These are phyloP conservation scores for Phytopythium boreale DNA, from an alignment of 352 stramenopile species.

Conservation along the genomic window DNA sequence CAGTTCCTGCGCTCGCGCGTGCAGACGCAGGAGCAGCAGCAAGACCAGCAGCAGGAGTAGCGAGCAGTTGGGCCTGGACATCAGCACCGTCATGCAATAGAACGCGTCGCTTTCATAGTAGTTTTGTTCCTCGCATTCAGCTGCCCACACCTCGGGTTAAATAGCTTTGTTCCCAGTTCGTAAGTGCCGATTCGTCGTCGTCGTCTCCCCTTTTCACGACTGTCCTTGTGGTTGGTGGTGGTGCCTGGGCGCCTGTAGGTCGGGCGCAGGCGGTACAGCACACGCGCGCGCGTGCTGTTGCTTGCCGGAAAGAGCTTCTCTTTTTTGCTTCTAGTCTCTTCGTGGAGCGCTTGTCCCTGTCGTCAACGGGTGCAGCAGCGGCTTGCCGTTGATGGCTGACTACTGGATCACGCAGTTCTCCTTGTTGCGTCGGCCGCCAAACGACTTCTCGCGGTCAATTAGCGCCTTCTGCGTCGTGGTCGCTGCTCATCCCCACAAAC, in stretches of 20 bases:
- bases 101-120: background rate
- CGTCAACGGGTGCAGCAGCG: background rate
- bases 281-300: conserved; percentile 1
- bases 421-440: conserved; percentile 67
- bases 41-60: conserved; percentile 1
- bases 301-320: conserved; percentile 21
- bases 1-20: conserved; percentile 74
- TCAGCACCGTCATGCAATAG: background rate
- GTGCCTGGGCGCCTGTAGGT: background rate
- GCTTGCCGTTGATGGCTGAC: conserved; percentile 4
- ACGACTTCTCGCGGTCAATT: conserved; percentile 77
- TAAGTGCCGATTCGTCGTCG: background rate
- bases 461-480: conserved; percentile 75
- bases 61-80: too few species aligned
- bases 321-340: conserved; percentile 23
- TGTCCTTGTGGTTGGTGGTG: background rate
- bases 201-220: background rate
- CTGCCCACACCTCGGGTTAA: conserved; percentile 1
- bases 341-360: background rate
- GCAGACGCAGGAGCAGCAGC: conserved; percentile 11
- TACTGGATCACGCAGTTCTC: conserved; percentile 82
- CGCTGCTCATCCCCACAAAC: conserved; percentile 25
- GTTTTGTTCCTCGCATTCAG: background rate
- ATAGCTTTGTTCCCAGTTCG: conserved; percentile 3
- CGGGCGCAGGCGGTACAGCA: conserved; percentile 6